Base-by-base conservation (phyloP, 2,329 filamentous ascomycete genomes). In the Pseudocercospora pini-densiflorae region DNA sequence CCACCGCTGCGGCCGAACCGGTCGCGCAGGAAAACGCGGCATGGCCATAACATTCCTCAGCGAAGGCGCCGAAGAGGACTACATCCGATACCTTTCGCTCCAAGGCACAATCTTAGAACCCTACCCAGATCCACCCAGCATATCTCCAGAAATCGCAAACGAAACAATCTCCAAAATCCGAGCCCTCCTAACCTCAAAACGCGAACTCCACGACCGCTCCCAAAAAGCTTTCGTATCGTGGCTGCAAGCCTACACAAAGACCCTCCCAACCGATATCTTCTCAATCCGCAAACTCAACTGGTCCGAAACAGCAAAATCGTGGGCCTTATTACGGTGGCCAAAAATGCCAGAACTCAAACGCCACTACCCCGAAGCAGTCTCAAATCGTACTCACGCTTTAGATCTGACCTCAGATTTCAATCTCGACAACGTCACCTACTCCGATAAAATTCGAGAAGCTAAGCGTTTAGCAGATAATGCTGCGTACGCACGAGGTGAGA, bases 181-280 rank as follows among this genome's bases (percentile, higher is more conserved):
- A 27, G 80, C 83, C 10, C 76, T 87, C 3, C 85, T 89, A 12
- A 80, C 82, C 29, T 78, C 81, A 45, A 90, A 92, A 76, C 82
- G 90, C 24, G 87, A 88, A 27, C 77, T 95, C 10, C 90, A 95
- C 77, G 93, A 97, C 77, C 95, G 97, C 75, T 93, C 91, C 0
- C 93, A 97, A 76, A 89, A 90, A 68, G 95, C 90, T 0, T 98
- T 99, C 73, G 94, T 98, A 23, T 94, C 91, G 76, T 98, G 93
- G 92, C 89, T 97, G 1, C 89, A 93, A 76, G 91, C 92, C 71
- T 98, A 98, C 81, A 91, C 88, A 76, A 96, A 95, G 74, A 95
- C 98, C 75, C 89, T 94, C 71, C 93, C 94, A 0, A 90, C 88
- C 66, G 96, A 93, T 74, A 98, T 99, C 71, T 99, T 99, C 83